Percentiles rank a stretch among this genome's conserved stretches.
Evolutionary conservation across 345 rosid genomes (phyloP).

Genomic region (Euphorbia lathyris): DNA sequence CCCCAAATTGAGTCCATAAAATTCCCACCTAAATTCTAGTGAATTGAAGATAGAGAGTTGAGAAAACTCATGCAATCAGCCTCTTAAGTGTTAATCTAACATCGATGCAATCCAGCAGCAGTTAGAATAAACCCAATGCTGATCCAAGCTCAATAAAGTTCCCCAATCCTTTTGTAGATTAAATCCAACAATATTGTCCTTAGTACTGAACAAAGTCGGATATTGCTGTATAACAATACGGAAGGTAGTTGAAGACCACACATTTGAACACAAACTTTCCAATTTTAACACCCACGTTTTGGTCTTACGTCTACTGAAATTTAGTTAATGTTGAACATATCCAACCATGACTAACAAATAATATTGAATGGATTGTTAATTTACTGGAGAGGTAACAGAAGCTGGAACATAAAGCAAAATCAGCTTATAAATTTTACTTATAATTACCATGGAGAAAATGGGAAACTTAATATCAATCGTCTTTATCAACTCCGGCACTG

Average conservation of each 20-base stretch:
- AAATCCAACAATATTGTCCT: background rate
- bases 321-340: background rate
- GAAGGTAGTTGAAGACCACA: background rate
- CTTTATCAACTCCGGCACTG: slow-evolving; percentile 68
- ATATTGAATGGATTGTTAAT: background rate
- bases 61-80: background rate
- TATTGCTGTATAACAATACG: background rate
- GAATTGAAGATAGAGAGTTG: background rate
- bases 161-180: background rate
- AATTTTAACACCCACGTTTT: background rate
- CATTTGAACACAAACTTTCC: background rate
- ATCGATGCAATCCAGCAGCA: background rate
- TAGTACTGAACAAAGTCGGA: background rate
- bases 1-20: background rate
- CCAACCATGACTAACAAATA: background rate
- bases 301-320: background rate
- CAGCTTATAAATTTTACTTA: background rate
- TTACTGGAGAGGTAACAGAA: background rate
- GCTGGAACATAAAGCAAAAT: background rate
- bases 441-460: slow-evolving; percentile 68
- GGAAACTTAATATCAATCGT: slow-evolving; percentile 56
- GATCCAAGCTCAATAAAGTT: background rate
- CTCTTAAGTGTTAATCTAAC: background rate
- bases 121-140: background rate
- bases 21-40: background rate